Conservation (phyloP, 2,329 filamentous ascomycete species). For the Fusarium begoniae region DNA sequence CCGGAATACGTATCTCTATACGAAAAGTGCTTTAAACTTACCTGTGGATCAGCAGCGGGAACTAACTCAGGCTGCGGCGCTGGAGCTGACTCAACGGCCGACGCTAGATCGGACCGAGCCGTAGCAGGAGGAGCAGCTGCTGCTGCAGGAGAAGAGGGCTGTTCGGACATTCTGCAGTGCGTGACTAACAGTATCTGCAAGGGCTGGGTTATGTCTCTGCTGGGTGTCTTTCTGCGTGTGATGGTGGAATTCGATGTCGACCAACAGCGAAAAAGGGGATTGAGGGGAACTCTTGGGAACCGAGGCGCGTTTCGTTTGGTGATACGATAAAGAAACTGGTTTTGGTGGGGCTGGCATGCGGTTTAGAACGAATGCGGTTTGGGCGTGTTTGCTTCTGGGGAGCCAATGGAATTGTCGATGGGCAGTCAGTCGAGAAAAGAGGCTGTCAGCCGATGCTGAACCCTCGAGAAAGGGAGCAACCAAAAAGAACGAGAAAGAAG, state of each 20-base stretch:
- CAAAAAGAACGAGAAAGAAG: too few relatives aligned
- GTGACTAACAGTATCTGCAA: neutral
- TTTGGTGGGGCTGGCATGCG: neutral
- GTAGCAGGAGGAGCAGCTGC: neutral
- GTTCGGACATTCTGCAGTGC: constrained; percentile 6
- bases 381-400: neutral
- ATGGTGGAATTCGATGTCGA: neutral
- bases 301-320: neutral
- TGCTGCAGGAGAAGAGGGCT: neutral
- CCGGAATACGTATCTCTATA: neutral
- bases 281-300: neutral
- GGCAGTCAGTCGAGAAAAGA: too few relatives aligned
- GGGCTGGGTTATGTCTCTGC: neutral
- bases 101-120: constrained; percentile 24
- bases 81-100: constrained; percentile 13
- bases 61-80: constrained; percentile 28
- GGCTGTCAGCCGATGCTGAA: too few relatives aligned
- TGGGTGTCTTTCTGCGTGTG: neutral
- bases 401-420: neutral
- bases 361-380: neutral
- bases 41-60: constrained; percentile 31
- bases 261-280: neutral
- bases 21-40: neutral
- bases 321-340: neutral
- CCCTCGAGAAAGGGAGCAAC: accelerated